Evolutionary conservation across 306 rosid genomes (phyloP).

Genomic region (Citrullus amarus): DNA sequence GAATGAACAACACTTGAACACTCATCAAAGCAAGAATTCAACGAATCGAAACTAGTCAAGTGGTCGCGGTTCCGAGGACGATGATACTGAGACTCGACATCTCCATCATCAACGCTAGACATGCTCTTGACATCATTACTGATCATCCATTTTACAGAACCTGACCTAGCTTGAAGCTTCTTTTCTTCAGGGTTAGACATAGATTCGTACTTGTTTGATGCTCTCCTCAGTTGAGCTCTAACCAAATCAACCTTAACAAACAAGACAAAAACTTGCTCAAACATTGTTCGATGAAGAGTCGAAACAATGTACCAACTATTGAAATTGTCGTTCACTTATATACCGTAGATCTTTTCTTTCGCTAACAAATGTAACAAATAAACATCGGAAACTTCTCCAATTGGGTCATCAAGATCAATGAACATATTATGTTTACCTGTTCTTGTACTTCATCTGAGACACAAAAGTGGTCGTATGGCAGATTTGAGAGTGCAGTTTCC

Average conservation of each 20-base stretch:
- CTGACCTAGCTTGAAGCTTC: slow-evolving; percentile 22
- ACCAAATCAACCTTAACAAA: slow-evolving; percentile 66
- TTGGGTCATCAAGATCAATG: no score
- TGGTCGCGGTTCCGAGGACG: slow-evolving; percentile 11
- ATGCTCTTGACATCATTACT: slow-evolving; percentile 26
- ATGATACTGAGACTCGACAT: slow-evolving; percentile 23
- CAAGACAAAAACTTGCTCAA: not conserved
- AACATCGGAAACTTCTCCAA: no score
- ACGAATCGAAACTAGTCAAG: slow-evolving; percentile 17
- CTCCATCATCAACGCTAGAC: slow-evolving; percentile 16
- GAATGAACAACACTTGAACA: slow-evolving; percentile 12
- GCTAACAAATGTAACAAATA: no score
- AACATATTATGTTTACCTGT: slow-evolving; percentile 39
- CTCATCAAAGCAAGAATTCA: slow-evolving; percentile 23
- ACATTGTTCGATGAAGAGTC: not conserved
- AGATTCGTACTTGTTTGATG: slow-evolving; percentile 54
- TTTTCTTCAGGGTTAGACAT: slow-evolving; percentile 34
- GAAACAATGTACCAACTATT: not conserved
- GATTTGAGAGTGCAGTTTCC: slow-evolving; percentile 52
- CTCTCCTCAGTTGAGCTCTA: slow-evolving; percentile 72
- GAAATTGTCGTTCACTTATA: no score
- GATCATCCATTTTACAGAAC: slow-evolving; percentile 26
- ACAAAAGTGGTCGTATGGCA: slow-evolving; percentile 52
- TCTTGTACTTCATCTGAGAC: slow-evolving; percentile 88
- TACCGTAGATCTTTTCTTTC: no score